phyloP scores from a whole-genome alignment of 805 yeast genomes.

The Metschnikowia similis region DNA sequence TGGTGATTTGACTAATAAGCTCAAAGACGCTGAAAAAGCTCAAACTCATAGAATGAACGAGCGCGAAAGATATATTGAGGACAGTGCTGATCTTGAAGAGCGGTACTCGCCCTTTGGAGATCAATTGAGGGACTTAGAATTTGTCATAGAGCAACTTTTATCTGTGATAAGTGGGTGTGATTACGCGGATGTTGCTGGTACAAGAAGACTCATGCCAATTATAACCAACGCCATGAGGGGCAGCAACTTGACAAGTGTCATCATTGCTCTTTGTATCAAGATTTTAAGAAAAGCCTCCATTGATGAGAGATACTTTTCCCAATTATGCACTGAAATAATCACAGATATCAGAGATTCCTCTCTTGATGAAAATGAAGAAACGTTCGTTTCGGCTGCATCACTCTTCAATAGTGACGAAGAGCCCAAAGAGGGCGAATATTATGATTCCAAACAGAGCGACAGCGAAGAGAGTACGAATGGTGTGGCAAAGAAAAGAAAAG shows the following conservation, averaged over 20 bases:
- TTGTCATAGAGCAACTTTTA: constrained; percentile 69
- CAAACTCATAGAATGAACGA: constrained; percentile 13
- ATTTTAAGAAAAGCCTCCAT: constrained; percentile 69
- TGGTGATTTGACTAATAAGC: constrained; percentile 4
- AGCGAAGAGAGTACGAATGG: constrained; percentile 29
- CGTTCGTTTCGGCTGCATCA: constrained; percentile 25
- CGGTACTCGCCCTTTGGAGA: constrained; percentile 29
- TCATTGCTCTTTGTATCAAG: constrained; percentile 53
- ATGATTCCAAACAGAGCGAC: constrained; percentile 18
- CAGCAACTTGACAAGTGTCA: constrained; percentile 50
- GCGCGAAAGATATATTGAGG: constrained; percentile 9
- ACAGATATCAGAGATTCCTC: constrained; percentile 77
- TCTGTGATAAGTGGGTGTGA: constrained; percentile 68
- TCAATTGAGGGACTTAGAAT: constrained; percentile 60
- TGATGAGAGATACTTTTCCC: constrained; percentile 78
- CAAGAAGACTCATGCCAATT: constrained; percentile 63
- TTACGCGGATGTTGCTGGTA: constrained; percentile 85
- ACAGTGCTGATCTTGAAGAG: constrained; percentile 15
- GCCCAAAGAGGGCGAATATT: constrained; percentile 22
- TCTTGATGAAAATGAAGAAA: constrained; percentile 33
- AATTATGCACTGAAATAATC: constrained; percentile 79
- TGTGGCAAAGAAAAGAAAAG: constrained; percentile 28
- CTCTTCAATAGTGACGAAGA: constrained; percentile 20
- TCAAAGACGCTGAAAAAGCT: constrained; percentile 8
- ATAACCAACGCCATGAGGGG: constrained; percentile 50